These are phyloP conservation scores for Talaromyces pinophilus DNA, from an alignment of 2,329 filamentous ascomycete species.

Conservation along the genomic window DNA sequence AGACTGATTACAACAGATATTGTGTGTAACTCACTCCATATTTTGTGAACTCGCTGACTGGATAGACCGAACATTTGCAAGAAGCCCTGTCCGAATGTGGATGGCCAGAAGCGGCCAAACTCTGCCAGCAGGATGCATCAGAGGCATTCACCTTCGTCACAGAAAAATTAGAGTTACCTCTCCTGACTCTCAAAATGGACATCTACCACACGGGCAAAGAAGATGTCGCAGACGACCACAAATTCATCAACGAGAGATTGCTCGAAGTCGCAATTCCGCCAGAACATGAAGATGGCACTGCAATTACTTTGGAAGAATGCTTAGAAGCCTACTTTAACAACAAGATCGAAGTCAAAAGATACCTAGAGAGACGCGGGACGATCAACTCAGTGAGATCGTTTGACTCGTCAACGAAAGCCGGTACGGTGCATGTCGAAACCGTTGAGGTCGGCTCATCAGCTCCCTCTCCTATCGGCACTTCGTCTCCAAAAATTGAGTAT, in stretches of 20 bases:
- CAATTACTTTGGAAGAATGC: slow-evolving; percentile 83
- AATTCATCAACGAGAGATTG: slow-evolving; percentile 86
- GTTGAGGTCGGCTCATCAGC: slow-evolving; percentile 45
- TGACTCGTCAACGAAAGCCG: slow-evolving; percentile 42
- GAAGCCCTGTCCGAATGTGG: slow-evolving; percentile 80
- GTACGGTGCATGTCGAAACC: slow-evolving; percentile 45
- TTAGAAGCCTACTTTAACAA: slow-evolving; percentile 95
- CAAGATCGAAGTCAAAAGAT: slow-evolving; percentile 81
- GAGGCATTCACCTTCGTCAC: slow-evolving; percentile 96
- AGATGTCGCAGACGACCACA: slow-evolving; percentile 83
- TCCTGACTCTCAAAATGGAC: slow-evolving; percentile 90
- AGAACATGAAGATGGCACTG: slow-evolving; percentile 64
- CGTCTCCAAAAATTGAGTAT: slow-evolving; percentile 29
- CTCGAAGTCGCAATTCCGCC: slow-evolving; percentile 88
- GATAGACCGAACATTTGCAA: slow-evolving; percentile 77
- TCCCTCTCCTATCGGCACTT: slow-evolving; percentile 34
- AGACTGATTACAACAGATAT: slow-evolving; percentile 83
- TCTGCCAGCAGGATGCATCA: slow-evolving; percentile 91
- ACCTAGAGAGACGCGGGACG: slow-evolving; percentile 65
- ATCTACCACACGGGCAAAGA: slow-evolving; percentile 89
- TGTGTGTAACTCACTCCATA: slow-evolving; percentile 47
- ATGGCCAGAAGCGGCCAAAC: slow-evolving; percentile 74
- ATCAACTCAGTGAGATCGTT: slow-evolving; percentile 47
- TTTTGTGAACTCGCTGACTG: slow-evolving; percentile 3
- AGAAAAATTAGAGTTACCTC: slow-evolving; percentile 79